Base-by-base conservation (phyloP, 768 basidiomycete species). In the Boletellus ananas region DNA sequence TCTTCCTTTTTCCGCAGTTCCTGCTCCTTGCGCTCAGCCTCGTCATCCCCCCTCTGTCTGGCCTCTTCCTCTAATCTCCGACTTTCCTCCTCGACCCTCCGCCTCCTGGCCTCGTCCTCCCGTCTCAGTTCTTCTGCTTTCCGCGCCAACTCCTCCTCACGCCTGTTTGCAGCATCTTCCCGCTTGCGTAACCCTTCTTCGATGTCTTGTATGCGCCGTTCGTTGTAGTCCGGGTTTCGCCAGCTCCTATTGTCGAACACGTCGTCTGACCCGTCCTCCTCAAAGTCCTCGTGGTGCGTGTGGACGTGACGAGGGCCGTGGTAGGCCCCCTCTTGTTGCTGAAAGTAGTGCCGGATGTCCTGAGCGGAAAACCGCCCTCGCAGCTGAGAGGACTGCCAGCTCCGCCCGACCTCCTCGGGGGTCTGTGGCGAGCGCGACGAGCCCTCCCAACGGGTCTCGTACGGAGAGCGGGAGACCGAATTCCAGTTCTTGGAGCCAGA, bases 71-170 rank as follows among this genome's bases (percentile, higher is more conserved):
- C 66, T 21, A 55, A 41, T 27, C 46, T 58, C 37, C 51, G 47
- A 17, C 13, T 27, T 31, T 62, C 65, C 17, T 71, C 70, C 49
- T 60, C 70, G 27, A 60, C 27, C 20, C 18, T 47, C 50, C 55
- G 64, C 39, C 41, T 58, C 42, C 55, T 59, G n/a, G 58, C 59
- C n/a, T 58, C 63, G 11, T 66, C 66, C 51, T 69, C 64, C 2
- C 61, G 59, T 46, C 49, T 58, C 2, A 66, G 59, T 23, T 75
- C 75, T 16, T 72, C 72, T 23, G 67, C 73, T 41, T 59, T 70
- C 57, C 50, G 66, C 52, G 58, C 64, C 31, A 69, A 49, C 4
- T 69, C 67, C 31, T 67, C 68, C 47, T 72, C 70, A 5, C 63
- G 67, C 43, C 55, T 58, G 29, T 37, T 61, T 14, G 65, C 71